phyloP scores from a whole-genome alignment of 495 filamentous ascomycete species.

The Xylaria telfairii region DNA sequence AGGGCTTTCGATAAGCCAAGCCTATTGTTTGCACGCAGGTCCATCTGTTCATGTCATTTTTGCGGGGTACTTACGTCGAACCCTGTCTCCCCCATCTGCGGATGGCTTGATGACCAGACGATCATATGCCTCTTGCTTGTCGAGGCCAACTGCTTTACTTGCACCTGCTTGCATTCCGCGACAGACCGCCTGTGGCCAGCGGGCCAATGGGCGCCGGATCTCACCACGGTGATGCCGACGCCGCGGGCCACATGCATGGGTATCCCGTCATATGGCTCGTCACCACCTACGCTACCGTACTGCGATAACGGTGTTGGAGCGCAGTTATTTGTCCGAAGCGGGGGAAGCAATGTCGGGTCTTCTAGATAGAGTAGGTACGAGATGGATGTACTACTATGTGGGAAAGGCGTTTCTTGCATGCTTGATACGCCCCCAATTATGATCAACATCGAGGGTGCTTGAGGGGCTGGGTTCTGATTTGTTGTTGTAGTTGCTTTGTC shows the following conservation, averaged over 20 bases:
- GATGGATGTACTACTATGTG: conserved; percentile 1
- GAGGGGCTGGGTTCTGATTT: conserved; percentile 4
- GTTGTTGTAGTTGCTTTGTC: neutral
- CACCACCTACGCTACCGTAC: neutral
- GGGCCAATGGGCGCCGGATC: conserved; percentile 11
- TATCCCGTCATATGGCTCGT: conserved; percentile 13
- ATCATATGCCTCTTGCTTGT: neutral
- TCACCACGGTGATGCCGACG: conserved; percentile 1
- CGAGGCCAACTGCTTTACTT: neutral
- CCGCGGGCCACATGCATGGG: neutral
- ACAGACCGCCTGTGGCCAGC: neutral
- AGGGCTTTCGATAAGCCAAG: conserved; percentile 16
- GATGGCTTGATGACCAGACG: conserved; percentile 25
- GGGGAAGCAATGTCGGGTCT: neutral
- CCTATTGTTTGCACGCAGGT: conserved; percentile 18
- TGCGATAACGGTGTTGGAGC: neutral
- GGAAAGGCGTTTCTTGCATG: neutral
- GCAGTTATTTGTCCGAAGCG: neutral
- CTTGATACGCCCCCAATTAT: conserved; percentile 4
- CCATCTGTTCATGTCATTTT: conserved; percentile 18
- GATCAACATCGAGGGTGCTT: conserved; percentile 8
- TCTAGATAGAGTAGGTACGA: conserved; percentile 1
- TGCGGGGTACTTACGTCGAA: conserved; percentile 29
- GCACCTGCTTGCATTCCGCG: too few species aligned
- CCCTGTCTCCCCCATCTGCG: neutral